Percentiles rank a stretch among this genome's conserved stretches.
Conservation (phyloP, 495 filamentous ascomycete genomes). For the Trichocladium uniseriatum region DNA sequence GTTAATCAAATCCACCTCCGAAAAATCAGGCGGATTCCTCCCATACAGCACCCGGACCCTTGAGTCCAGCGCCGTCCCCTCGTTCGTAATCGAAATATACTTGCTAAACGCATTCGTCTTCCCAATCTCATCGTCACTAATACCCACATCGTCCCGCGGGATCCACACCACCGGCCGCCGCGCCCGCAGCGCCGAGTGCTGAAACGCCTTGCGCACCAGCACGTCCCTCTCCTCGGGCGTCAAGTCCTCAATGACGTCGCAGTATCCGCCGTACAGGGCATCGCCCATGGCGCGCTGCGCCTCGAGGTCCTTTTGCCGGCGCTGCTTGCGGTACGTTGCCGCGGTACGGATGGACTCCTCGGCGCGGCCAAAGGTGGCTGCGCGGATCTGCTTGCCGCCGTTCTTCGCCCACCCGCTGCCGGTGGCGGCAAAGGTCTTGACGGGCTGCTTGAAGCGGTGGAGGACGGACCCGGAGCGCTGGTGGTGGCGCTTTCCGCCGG, state of each 20-base stretch:
- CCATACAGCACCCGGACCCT: slow-evolving; percentile 81
- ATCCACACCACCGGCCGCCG: slow-evolving; percentile 89
- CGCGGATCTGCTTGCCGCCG: slow-evolving; percentile 32
- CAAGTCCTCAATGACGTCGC: slow-evolving; percentile 90
- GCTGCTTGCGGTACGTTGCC: slow-evolving; percentile 32
- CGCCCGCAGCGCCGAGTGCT: slow-evolving; percentile 79
- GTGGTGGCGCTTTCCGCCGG: slow-evolving; percentile 3
- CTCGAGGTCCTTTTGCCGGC: slow-evolving; percentile 48
- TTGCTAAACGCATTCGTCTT: slow-evolving; percentile 66
- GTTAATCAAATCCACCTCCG: slow-evolving; percentile 79
- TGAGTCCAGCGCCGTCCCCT: slow-evolving; percentile 76
- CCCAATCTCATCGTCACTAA: slow-evolving; percentile 83
- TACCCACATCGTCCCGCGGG: slow-evolving; percentile 79
- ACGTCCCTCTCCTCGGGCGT: slow-evolving; percentile 84
- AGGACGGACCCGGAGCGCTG: slow-evolving; percentile 12
- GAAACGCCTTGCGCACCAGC: slow-evolving; percentile 80
- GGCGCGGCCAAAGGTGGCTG: slow-evolving; percentile 35
- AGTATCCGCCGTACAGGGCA: slow-evolving; percentile 73
- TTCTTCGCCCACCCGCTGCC: slow-evolving; percentile 33
- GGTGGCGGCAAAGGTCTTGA: no score
- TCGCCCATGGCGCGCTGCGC: slow-evolving; percentile 63
- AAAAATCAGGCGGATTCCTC: slow-evolving; percentile 85
- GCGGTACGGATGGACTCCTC: slow-evolving; percentile 30
- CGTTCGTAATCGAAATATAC: slow-evolving; percentile 90
- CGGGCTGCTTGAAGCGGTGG: slow-evolving; percentile 29